Percentiles rank a stretch among this genome's conserved stretches.
phyloP scores from a whole-genome alignment of 768 basidiomycete genomes.

The Naganishia randhawae region DNA sequence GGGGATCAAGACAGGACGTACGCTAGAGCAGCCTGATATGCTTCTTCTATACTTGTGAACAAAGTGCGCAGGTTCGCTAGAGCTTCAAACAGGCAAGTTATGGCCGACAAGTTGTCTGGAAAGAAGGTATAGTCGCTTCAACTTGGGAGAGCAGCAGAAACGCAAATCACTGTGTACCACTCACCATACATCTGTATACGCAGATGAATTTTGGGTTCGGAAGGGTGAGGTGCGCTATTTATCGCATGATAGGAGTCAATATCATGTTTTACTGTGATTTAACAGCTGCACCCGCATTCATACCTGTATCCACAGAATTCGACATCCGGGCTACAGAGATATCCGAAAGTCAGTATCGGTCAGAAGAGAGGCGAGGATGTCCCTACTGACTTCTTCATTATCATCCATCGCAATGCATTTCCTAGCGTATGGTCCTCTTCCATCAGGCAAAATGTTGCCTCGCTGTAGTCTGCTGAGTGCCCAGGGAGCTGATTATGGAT shows the following conservation, averaged over 20 bases:
- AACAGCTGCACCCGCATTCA: no score
- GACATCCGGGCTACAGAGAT: conserved; percentile 71
- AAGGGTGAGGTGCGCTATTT: conserved; percentile 82
- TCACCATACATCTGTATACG: conserved; percentile 99
- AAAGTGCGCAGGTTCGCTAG: conserved; percentile 73
- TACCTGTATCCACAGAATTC: conserved; percentile 98
- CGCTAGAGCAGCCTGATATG: conserved; percentile 57
- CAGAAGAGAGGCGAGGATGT: not conserved
- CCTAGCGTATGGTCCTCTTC: conserved; percentile 96
- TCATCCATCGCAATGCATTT: conserved; percentile 91
- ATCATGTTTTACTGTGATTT: no score
- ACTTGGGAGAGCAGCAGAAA: not conserved
- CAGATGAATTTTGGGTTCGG: conserved; percentile 90
- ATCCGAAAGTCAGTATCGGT: not conserved
- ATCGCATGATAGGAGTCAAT: not conserved
- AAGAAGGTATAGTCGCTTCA: not conserved
- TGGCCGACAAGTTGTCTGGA: conserved; percentile 78
- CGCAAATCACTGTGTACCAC: conserved; percentile 47
- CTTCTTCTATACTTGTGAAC: conserved; percentile 66
- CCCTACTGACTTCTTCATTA: conserved; percentile 89
- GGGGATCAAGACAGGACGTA: not conserved
- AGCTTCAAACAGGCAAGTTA: conserved; percentile 72
- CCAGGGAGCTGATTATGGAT: conserved; percentile 66
- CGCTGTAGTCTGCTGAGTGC: conserved; percentile 72
- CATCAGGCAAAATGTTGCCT: conserved; percentile 84